Evolutionary conservation across 148 eudicot species (phyloP), one percentile per base, ranked within the genome.

Genomic region (Vaccinium corymbosum): DNA sequence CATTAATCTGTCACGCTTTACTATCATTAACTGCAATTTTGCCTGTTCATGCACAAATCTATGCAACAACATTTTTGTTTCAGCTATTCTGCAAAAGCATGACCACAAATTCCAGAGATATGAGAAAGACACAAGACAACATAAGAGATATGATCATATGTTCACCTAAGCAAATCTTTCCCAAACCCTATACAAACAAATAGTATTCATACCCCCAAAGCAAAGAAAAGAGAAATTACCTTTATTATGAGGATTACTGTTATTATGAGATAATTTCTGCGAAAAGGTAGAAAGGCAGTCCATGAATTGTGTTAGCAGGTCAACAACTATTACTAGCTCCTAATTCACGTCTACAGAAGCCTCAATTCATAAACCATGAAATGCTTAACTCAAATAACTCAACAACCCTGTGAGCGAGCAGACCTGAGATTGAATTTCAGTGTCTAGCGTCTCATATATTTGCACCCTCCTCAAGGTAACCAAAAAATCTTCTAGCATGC

Each of bases 341-440:
- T 68, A 22, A 29, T 81, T 16, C 29, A 51, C 52, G 71, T 42
- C 50, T 77, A 56, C 78, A 71, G 62, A 78, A 70, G 66, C 48
- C 51, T 12, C 72, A 19, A 73, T 19, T 27, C 15, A 16, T 49
- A 68, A 81, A 19, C 32, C 55, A 9, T 4, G 29, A 29, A 51
- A 7, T 27, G 75, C 55, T 14, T 29, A 52, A 52, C 35, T 22
- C 70, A 82, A 62, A 53, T 72, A 73, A 82, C 52, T 72, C 52
- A 73, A 82, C 46, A 82, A 62, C 64, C 80, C 53, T 3, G 32
- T 57, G 77, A 87, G 83, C 82, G 32, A 88, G 74, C 92, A 87
- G 50, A 92, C 97, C 94, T 97, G 94, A 83, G 91, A 89, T 75
- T 81, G 74, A 50, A 90, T 80, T 83, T 85, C 85, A 78, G 62